Conservation (phyloP, 768 basidiomycete species). For the Rhodotorula sphaerocarpa region DNA sequence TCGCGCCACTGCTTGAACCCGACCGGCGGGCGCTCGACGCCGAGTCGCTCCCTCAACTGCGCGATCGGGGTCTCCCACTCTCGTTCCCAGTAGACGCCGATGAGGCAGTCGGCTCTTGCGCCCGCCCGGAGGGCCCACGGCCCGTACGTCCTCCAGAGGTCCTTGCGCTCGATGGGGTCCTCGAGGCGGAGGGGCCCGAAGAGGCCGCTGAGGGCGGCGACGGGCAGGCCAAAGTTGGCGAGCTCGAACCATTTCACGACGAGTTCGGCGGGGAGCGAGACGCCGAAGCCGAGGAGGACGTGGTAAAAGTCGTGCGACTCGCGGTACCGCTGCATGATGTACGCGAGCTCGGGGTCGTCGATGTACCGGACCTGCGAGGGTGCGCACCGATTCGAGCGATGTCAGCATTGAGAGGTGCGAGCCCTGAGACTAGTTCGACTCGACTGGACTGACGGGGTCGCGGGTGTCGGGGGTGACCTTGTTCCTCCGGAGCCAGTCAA, state of each 20-base stretch:
- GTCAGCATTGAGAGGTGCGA: not conserved
- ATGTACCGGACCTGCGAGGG: conserved; percentile 77
- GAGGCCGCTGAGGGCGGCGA: conserved; percentile 68
- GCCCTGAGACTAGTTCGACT: too few species aligned
- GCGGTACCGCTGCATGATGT: conserved; percentile 94
- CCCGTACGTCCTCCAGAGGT: conserved; percentile 70
- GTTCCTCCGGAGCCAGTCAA: conserved; percentile 79
- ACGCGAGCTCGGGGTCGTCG: conserved; percentile 87
- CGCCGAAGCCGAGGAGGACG: conserved; percentile 76
- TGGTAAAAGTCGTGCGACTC: conserved; percentile 99
- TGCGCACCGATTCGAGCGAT: conserved; percentile 7
- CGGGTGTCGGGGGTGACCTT: conserved; percentile 88
- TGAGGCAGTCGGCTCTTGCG: conserved; percentile 61
- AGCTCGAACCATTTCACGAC: conserved; percentile 93
- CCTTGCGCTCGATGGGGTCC: conserved; percentile 49
- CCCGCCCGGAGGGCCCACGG: conserved; percentile 89
- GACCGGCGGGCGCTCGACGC: conserved; percentile 70
- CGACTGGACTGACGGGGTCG: conserved; percentile 68
- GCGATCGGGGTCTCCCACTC: conserved; percentile 76
- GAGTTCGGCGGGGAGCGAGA: conserved; percentile 81
- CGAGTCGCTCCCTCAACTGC: conserved; percentile 75
- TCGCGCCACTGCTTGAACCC: conserved; percentile 34
- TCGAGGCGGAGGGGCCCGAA: conserved; percentile 68
- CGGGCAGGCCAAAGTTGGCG: conserved; percentile 79
- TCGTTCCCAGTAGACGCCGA: conserved; percentile 93